A percentile compares a stretch with the other conserved stretches of the same genome.
Evolutionary conservation across 2,329 filamentous ascomycete genomes (phyloP).

Genomic region (Rasamsonia emersonii): DNA sequence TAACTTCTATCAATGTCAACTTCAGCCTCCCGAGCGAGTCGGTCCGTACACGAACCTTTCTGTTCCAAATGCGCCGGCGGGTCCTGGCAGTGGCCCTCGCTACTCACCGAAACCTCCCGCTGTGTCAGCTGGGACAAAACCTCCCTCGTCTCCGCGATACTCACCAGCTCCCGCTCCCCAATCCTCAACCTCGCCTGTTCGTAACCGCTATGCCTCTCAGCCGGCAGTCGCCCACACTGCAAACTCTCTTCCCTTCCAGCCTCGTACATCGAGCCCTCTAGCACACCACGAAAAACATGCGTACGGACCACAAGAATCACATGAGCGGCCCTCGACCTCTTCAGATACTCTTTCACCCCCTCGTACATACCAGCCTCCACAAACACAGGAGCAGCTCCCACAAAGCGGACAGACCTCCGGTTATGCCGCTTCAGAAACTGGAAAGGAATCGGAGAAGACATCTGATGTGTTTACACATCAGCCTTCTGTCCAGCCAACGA

Average conservation of each 20-base stretch:
- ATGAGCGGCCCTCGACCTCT: constrained; percentile 17
- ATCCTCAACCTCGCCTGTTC: constrained; percentile 16
- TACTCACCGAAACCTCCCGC: constrained; percentile 35
- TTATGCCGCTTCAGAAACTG: constrained; percentile 2
- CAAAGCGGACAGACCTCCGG: constrained; percentile 7
- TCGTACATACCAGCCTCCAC: constrained; percentile 11
- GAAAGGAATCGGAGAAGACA: constrained; percentile 4
- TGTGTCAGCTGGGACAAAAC: constrained; percentile 23
- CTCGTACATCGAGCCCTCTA: constrained; percentile 57
- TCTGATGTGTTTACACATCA: constrained; percentile 11
- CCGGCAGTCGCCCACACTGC: constrained; percentile 19
- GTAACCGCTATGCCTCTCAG: constrained; percentile 34
- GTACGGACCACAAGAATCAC: constrained; percentile 20
- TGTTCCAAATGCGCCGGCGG: constrained; percentile 19
- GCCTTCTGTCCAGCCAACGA: constrained; percentile 18
- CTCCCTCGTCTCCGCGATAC: constrained; percentile 32
- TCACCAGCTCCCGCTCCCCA: constrained; percentile 37
- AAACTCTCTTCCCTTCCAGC: constrained; percentile 46
- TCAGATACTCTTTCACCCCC: constrained; percentile 16
- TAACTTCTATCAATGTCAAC: constrained; percentile 13
- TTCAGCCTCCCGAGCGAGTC: constrained; percentile 23
- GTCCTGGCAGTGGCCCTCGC: constrained; percentile 24
- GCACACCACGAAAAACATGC: constrained; percentile 41
- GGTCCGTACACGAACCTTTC: constrained; percentile 24
- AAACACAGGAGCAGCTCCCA: constrained; percentile 12